Conservation (phyloP, 2,329 filamentous ascomycete genomes). For the Phialophora macrospora region DNA sequence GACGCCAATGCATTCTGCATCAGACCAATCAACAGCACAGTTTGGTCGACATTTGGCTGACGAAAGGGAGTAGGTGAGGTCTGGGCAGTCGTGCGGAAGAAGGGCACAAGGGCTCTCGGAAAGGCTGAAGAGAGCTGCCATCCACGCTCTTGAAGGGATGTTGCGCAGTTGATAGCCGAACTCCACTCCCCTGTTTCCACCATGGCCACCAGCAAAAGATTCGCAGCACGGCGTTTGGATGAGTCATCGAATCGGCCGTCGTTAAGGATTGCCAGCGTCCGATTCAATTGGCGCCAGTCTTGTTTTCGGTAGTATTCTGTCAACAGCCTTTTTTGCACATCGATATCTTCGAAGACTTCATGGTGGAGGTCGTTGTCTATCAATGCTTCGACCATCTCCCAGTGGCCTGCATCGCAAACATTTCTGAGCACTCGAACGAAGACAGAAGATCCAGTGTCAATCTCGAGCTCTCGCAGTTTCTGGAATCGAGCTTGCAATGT, state of each 20-base stretch:
- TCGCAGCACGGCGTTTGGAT: slow-evolving; percentile 43
- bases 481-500: slow-evolving; percentile 65
- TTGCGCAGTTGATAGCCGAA: slow-evolving; percentile 15
- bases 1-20: slow-evolving; percentile 55
- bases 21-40: slow-evolving; percentile 53
- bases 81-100: slow-evolving; percentile 8
- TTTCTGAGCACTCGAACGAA: slow-evolving; percentile 70
- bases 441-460: slow-evolving; percentile 65
- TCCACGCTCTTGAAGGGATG: slow-evolving; percentile 17
- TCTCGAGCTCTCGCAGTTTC: slow-evolving; percentile 65
- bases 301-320: slow-evolving; percentile 56
- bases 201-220: slow-evolving; percentile 48
- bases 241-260: slow-evolving; percentile 41
- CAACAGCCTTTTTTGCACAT: slow-evolving; percentile 61
- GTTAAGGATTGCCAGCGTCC: slow-evolving; percentile 61
- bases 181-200: slow-evolving; percentile 45
- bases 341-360: slow-evolving; percentile 62
- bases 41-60: slow-evolving; percentile 17
- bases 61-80: not conserved
- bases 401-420: slow-evolving; percentile 65
- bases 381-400: slow-evolving; percentile 57
- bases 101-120: slow-evolving; percentile 6
- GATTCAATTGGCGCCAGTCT: slow-evolving; percentile 59
- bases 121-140: slow-evolving; percentile 9
- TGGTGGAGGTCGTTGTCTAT: slow-evolving; percentile 68